A percentile compares a stretch with the other conserved stretches of the same genome.
Evolutionary conservation across 2,329 filamentous ascomycete genomes (phyloP).

Genomic region (Ophiostoma angusticollis): DNA sequence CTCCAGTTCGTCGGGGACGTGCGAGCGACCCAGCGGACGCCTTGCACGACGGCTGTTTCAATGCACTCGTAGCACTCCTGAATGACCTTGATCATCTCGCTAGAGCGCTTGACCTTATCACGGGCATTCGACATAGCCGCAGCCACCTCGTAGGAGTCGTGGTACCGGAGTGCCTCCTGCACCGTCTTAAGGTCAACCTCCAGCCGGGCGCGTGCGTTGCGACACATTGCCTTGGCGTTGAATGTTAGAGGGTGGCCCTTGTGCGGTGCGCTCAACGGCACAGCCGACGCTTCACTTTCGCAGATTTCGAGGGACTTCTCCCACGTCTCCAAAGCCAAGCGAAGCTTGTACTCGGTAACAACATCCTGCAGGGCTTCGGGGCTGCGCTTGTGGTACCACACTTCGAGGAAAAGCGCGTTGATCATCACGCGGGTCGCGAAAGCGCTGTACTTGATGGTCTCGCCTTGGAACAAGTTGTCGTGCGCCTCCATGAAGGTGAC

Average conservation of each 20-base stretch:
- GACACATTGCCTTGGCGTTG: conserved; percentile 94
- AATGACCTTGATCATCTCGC: conserved; percentile 97
- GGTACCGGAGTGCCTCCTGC: conserved; percentile 91
- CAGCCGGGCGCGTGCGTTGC: conserved; percentile 81
- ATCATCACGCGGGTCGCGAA: conserved; percentile 98
- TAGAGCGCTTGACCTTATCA: conserved; percentile 85
- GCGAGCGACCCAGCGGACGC: conserved; percentile 94
- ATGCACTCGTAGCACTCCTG: conserved; percentile 97
- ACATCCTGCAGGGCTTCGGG: conserved; percentile 96
- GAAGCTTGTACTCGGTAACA: conserved; percentile 94
- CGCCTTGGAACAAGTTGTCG: conserved; percentile 89
- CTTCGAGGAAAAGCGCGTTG: conserved; percentile 93
- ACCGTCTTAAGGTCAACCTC: conserved; percentile 93
- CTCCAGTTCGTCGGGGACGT: conserved; percentile 98
- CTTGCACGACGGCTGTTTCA: conserved; percentile 86
- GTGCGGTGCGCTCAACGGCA: conserved; percentile 85
- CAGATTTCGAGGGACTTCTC: conserved; percentile 90
- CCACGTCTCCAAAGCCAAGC: conserved; percentile 95
- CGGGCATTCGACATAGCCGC: conserved; percentile 91
- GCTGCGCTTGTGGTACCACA: conserved; percentile 98
- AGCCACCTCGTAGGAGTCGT: conserved; percentile 93
- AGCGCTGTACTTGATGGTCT: conserved; percentile 81
- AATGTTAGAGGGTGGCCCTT: conserved; percentile 94
- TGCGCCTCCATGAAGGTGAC: conserved; percentile 90
- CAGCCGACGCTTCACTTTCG: conserved; percentile 77